Base-by-base conservation (phyloP, 305 asterid genomes). In the Solanum hybrid region DNA sequence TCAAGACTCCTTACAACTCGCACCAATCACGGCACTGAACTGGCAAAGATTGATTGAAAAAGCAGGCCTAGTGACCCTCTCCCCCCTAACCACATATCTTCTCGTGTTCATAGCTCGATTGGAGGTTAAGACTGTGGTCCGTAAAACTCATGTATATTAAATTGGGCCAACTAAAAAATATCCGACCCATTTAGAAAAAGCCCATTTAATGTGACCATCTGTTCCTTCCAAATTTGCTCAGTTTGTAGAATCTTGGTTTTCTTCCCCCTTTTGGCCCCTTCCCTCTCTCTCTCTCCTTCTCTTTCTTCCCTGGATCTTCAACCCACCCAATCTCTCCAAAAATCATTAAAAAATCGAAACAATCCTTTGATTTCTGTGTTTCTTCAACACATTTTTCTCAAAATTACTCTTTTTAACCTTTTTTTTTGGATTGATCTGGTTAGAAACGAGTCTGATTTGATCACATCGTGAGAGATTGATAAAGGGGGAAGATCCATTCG, bases 241-340 rank as follows among this genome's bases (percentile, higher is more conserved):
- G 87, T 81, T 1, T 4, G 86, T 82, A 46, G 3, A 46, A 82
- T 46, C 29, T 46, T 71, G 38, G 20, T 69, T 46, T 82, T 82
- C 73, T 82, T 29, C 29, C 3, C 73, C 38, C 29, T 31, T 46
- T 82, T 29, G 73, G 73, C 71, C 40, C 73, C 87, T 46, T 84
- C 89, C 85, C 88, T 87, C 87, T 88, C 87, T 75, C 11, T 14
- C 34, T 35, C 64, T 20, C 27, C 73, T 81, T 29, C 84, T 32
- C 60, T 38, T 88, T 69, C 77, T 71, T 71, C 77, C 90, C 76
- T 90, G 91, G 89, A 90, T 90, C 91, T 93, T 88, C 71, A 91
- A 92, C 93, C 93, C 81, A 90, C 92, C 93, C 93, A 86, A 77
- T 90, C 91, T 90, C 88, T 90, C 91, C 35, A 72, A 90, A 91